Evolutionary conservation across 148 eudicot species (phyloP), one percentile per base, ranked within the genome.

Genomic region (Silene latifolia): DNA sequence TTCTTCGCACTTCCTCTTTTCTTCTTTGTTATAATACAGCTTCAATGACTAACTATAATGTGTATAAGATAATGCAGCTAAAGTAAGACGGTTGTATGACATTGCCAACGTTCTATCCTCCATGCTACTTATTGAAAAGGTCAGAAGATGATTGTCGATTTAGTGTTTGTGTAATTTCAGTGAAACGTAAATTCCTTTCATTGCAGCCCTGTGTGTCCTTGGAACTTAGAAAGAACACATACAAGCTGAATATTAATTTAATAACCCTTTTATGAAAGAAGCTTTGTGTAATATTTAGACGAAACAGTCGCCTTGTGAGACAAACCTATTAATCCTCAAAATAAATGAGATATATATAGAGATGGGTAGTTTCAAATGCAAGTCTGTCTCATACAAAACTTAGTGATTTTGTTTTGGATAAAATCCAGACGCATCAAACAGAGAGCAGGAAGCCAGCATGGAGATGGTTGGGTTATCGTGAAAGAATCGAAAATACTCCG

Each of bases 71-170:
- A 72, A 84, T 77, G 89, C 98, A 94, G 98, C 97, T 63, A 94
- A 94, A 83, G 98, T 94, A 47, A 84, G 98, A 82, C 80, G 98
- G 68, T 83, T 94, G 63, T 94, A 94, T 77, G 98, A 94, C 74
- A 94, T 94, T 78, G 97, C 98, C 75, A 94, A 94, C 51, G 98
- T 94, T 7, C 74, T 94, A 74, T 92, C 98, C 69, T 94, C 98
- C 11, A 90, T 94, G 97, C 80, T 75, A 61, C 91, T 91, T 69
- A 94, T 94, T 78, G 97, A 89, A 81, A 94, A 94, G 96, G 98
- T 94, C 80, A 58, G 47, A 65, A 65, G 47, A 13, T 32, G 15
- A 35, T 65, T 46, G 67, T 76, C 81, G 29, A 17, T 74, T 81
- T 78, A 48, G 29, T 25, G 8, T 32, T 35, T 35, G 39, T 35